Evolutionary conservation across 108 stramenopile species (phyloP).

Genomic region (Stephanodiscus triporus): DNA sequence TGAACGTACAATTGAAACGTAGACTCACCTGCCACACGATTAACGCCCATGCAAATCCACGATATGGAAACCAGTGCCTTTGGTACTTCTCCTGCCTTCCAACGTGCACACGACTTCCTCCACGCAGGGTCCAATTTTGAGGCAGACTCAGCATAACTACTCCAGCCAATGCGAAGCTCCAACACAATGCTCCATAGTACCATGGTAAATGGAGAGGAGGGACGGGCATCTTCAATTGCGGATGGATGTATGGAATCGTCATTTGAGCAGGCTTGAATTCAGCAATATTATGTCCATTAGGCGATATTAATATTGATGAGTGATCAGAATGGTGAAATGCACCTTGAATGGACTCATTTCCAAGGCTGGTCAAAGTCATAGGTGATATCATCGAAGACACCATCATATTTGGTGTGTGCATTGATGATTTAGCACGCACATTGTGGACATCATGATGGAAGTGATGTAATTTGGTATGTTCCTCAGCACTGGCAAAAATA

Average conservation of each 20-base stretch:
- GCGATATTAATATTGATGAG: not conserved
- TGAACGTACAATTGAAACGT: not conserved
- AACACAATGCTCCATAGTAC: constrained; percentile 53
- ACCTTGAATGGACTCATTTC: not conserved
- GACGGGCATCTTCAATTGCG: constrained; percentile 38
- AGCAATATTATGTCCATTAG: not conserved
- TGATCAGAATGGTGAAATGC: not conserved
- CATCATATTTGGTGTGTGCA: not conserved
- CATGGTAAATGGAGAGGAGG: constrained; percentile 49
- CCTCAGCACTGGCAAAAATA: too few species aligned
- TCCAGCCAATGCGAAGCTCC: constrained; percentile 49
- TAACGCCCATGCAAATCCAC: constrained; percentile 42
- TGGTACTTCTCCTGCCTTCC: not conserved
- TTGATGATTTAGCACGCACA: not conserved
- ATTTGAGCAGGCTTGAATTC: constrained; percentile 13
- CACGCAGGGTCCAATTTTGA: constrained; percentile 29
- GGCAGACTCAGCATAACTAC: constrained; percentile 30
- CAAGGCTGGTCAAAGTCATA: not conserved
- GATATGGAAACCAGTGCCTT: constrained; percentile 55
- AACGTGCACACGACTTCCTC: constrained; percentile 12
- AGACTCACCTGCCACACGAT: constrained; percentile 39
- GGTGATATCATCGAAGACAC: not conserved
- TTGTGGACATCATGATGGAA: too few species aligned
- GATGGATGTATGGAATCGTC: constrained; percentile 47
- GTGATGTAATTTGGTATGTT: too few species aligned